These are phyloP conservation scores for Parasitella parasitica DNA, from an alignment of 371 early-diverging fungal genomes.

Conservation along the genomic window DNA sequence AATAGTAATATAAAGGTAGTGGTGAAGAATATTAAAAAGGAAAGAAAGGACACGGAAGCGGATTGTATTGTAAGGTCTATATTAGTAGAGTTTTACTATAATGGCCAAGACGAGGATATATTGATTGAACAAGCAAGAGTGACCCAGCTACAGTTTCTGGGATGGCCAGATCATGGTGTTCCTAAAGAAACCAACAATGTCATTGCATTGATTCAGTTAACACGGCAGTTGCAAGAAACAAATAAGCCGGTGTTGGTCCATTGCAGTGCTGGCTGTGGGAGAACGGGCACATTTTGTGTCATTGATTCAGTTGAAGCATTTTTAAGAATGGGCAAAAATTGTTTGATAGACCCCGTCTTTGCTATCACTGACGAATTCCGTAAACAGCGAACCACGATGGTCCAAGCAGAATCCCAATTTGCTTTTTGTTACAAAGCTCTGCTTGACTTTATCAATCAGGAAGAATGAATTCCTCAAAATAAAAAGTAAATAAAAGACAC, in stretches of 20 bases:
- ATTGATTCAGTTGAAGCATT: slow-evolving; percentile 39
- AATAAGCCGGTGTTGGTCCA: slow-evolving; percentile 71
- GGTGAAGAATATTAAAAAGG: slow-evolving; percentile 5
- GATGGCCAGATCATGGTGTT: slow-evolving; percentile 91
- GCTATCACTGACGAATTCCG: slow-evolving; percentile 71
- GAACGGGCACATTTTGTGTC: slow-evolving; percentile 90
- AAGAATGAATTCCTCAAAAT: neutral
- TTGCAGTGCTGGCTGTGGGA: slow-evolving; percentile 95
- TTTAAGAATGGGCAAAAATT: neutral
- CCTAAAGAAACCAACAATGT: slow-evolving; percentile 52
- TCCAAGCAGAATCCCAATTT: slow-evolving; percentile 85
- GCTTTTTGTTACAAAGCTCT: slow-evolving; percentile 83
- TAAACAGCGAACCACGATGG: slow-evolving; percentile 81
- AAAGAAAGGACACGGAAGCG: slow-evolving; percentile 3
- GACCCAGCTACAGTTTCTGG: slow-evolving; percentile 78
- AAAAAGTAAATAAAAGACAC: neutral
- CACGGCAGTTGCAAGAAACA: slow-evolving; percentile 27
- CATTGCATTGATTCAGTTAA: slow-evolving; percentile 40
- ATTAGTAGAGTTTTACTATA: slow-evolving; percentile 10
- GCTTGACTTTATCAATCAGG: slow-evolving; percentile 21
- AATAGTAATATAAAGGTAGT: slow-evolving; percentile 1
- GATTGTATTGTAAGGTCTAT: slow-evolving; percentile 14
- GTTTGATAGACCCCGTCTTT: slow-evolving; percentile 61
- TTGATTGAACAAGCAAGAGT: slow-evolving; percentile 31
- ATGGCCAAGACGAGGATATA: slow-evolving; percentile 2